phyloP scores from a whole-genome alignment of 768 basidiomycete genomes.

The Kwoniella heveanensis region DNA sequence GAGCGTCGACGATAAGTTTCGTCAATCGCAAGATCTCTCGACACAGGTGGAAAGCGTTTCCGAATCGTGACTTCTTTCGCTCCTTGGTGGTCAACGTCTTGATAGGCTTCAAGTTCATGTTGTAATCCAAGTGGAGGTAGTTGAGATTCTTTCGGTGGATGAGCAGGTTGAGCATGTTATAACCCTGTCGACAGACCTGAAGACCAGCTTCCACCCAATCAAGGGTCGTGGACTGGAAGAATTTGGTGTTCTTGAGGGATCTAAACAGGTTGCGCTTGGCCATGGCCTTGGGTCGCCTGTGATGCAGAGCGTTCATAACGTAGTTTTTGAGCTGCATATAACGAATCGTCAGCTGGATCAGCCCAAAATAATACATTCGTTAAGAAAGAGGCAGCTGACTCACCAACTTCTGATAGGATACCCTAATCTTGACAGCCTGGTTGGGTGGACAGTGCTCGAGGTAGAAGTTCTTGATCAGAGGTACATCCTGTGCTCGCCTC shows the following conservation, averaged over 20 bases:
- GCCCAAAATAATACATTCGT: too few species aligned
- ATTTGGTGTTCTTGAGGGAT: conserved; percentile 85
- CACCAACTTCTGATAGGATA: conserved; percentile 92
- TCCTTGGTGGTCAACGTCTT: conserved; percentile 98
- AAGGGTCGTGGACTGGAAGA: conserved; percentile 96
- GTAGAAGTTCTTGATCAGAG: conserved; percentile 97
- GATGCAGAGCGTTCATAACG: conserved; percentile 90
- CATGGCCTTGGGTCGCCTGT: conserved; percentile 90
- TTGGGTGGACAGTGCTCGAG: conserved; percentile 96
- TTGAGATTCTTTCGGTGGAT: conserved; percentile 87
- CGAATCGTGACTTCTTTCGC: conserved; percentile 98
- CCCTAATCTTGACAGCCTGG: conserved; percentile 95
- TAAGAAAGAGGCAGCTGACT: background rate
- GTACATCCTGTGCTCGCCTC: conserved; percentile 91
- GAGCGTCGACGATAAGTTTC: conserved; percentile 97
- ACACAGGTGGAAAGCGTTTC: conserved; percentile 92
- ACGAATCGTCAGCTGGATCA: conserved; percentile 14
- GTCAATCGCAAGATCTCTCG: conserved; percentile 97
- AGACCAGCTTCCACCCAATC: conserved; percentile 99
- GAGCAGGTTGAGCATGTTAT: conserved; percentile 98
- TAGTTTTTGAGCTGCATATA: conserved; percentile 67
- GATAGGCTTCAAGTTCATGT: conserved; percentile 94
- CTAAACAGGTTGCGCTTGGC: conserved; percentile 96
- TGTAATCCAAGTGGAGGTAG: conserved; percentile 90
- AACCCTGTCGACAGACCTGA: conserved; percentile 97